Base-by-base conservation (phyloP, 2,329 filamentous ascomycete species). In the Cladosporium sp. region DNA sequence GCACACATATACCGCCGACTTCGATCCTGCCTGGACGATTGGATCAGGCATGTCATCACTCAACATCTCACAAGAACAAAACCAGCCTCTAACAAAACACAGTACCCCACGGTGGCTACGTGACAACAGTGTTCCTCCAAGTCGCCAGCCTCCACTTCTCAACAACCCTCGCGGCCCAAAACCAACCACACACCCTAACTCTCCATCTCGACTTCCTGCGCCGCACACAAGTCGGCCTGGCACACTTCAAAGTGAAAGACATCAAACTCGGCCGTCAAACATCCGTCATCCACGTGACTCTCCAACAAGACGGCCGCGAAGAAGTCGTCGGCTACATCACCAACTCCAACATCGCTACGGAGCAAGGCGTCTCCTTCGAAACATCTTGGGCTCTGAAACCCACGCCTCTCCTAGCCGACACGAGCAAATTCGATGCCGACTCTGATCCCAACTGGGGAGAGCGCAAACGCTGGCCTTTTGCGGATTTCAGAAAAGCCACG, bases 101-200 rank as follows among this genome's bases (percentile, higher is more conserved):
- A 84, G 85, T 88, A 11, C 84, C 84, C 5, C 83, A 88, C 64
- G 85, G 85, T 46, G 85, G 85, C 51, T 85, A 84, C 59, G 79
- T 86, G 13, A 83, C 83, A 8, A 75, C 81, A 0, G 73, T 78
- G 42, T 75, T 88, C 54, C 74, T 85, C 54, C 73, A 75, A 48
- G 78, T 82, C 15, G 80, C 80, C 19, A 67, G 70, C 8, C 73
- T 70, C 2, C 83, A 86, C 65, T 84, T 84, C 69, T 66, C 56
- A 20, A 78, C 74, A 6, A 78, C 81, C 5, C 76, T 84, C 16
- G 68, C 73, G 53, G 72, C 76, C 43, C 78, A 78, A 43, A 76
- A 79, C 52, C 79, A 82, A 63, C 80, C 82, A 1, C 76, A 84
- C 50, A 81, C 82, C 4, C 78, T 86, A 49, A 76, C 80, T 9